Evolutionary conservation across 2,329 filamentous ascomycete genomes (phyloP).

Genomic region (Thielaviopsis cerberus): DNA sequence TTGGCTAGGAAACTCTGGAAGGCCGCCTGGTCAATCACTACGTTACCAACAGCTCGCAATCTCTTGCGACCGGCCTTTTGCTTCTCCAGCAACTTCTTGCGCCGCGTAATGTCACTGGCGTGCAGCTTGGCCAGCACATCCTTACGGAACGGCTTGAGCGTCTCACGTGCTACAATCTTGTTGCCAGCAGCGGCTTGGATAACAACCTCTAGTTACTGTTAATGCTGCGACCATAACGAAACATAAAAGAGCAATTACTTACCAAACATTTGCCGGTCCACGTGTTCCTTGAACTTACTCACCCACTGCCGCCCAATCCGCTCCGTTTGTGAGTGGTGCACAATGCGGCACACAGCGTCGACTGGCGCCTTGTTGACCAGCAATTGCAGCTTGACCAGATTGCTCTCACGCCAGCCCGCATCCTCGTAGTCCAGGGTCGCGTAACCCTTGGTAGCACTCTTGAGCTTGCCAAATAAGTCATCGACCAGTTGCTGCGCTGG

Average conservation of each 20-base stretch:
- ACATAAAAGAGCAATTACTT: slow-evolving; percentile 12
- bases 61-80: slow-evolving; percentile 91
- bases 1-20: slow-evolving; percentile 90
- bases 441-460: slow-evolving; percentile 84
- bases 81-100: slow-evolving; percentile 79
- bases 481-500: slow-evolving; percentile 82
- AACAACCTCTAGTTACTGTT: slow-evolving; percentile 46
- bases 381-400: slow-evolving; percentile 74
- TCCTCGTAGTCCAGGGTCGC: slow-evolving; percentile 95
- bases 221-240: neutral
- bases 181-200: slow-evolving; percentile 80
- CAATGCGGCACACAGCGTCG: slow-evolving; percentile 79
- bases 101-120: slow-evolving; percentile 65
- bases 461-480: slow-evolving; percentile 92
- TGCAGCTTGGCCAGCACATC: slow-evolving; percentile 88
- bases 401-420: slow-evolving; percentile 63
- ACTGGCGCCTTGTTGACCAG: slow-evolving; percentile 87
- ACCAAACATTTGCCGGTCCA: slow-evolving; percentile 84
- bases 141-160: slow-evolving; percentile 89
- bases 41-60: slow-evolving; percentile 67
- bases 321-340: slow-evolving; percentile 67
- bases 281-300: slow-evolving; percentile 88
- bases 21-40: slow-evolving; percentile 87
- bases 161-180: slow-evolving; percentile 75
- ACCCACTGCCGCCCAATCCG: slow-evolving; percentile 76